These are phyloP conservation scores for Raffaelea albimanens DNA, from an alignment of 2,329 filamentous ascomycete genomes.

Conservation along the genomic window DNA sequence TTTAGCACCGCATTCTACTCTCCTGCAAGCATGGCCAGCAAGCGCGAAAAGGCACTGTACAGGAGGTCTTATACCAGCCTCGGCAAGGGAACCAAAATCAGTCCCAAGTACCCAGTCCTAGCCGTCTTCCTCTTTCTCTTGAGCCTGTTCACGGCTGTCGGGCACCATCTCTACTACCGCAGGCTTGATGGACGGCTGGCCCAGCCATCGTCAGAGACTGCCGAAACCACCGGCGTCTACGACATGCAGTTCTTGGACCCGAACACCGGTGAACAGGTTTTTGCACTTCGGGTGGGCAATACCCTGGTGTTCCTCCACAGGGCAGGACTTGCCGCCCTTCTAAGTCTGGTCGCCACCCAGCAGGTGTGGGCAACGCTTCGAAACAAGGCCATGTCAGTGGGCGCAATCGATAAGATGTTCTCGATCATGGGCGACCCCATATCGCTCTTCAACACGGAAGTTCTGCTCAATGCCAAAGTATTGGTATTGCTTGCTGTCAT, in stretches of 20 bases:
- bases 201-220: background rate
- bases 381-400: conserved; percentile 1
- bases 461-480: conserved; percentile 6
- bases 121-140: background rate
- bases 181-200: conserved; percentile 2
- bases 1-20: too few relatives aligned
- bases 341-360: conserved; percentile 4
- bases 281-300: conserved; percentile 7
- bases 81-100: background rate
- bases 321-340: background rate
- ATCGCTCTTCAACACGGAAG: background rate
- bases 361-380: conserved; percentile 8
- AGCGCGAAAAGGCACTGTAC: too few relatives aligned
- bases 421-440: conserved; percentile 3
- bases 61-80: too few relatives aligned
- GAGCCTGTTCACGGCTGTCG: background rate
- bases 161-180: conserved; percentile 4
- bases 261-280: conserved; percentile 1
- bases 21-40: background rate
- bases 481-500: conserved; percentile 1
- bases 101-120: background rate
- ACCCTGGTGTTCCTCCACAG: conserved; percentile 5
- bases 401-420: conserved; percentile 7
- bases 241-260: background rate
- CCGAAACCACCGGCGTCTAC: background rate